Evolutionary conservation across 2,329 filamentous ascomycete genomes (phyloP).

Genomic region (Rasamsonia emersonii): DNA sequence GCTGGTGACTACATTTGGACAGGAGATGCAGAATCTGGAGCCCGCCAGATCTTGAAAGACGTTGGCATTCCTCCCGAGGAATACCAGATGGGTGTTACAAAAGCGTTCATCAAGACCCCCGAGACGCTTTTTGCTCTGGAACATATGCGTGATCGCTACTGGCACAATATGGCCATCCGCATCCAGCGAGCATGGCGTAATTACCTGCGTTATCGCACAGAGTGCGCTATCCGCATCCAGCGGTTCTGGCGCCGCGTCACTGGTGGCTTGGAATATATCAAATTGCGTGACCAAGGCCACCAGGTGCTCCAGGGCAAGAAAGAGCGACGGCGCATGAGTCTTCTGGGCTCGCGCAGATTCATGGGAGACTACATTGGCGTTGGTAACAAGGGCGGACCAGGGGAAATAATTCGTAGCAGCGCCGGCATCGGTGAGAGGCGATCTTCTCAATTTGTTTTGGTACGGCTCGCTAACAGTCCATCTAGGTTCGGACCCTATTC

Average conservation of each 20-base stretch:
- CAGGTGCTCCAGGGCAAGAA: conserved; percentile 73
- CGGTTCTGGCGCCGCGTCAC: conserved; percentile 92
- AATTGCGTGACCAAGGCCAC: conserved; percentile 82
- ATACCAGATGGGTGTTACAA: conserved; percentile 93
- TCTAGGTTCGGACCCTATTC: conserved; percentile 53
- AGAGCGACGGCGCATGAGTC: conserved; percentile 81
- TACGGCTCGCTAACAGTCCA: conserved; percentile 1
- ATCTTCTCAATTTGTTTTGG: background rate
- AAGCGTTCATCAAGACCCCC: conserved; percentile 96
- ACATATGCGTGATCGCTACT: conserved; percentile 95
- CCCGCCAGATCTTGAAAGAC: conserved; percentile 88
- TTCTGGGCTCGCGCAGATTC: conserved; percentile 85
- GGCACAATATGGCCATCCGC: conserved; percentile 98
- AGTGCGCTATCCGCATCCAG: conserved; percentile 90
- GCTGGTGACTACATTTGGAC: conserved; percentile 96
- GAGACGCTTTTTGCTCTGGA: conserved; percentile 95
- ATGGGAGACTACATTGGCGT: conserved; percentile 91
- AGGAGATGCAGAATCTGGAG: conserved; percentile 76
- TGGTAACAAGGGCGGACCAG: conserved; percentile 69
- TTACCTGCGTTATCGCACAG: conserved; percentile 82
- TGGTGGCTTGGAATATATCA: conserved; percentile 78
- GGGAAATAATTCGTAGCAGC: conserved; percentile 68
- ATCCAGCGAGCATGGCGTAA: conserved; percentile 97
- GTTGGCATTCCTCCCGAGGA: conserved; percentile 92
- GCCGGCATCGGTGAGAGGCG: conserved; percentile 58